Conservation (phyloP, 345 rosid species). For the Mallotus nudiflorus region DNA sequence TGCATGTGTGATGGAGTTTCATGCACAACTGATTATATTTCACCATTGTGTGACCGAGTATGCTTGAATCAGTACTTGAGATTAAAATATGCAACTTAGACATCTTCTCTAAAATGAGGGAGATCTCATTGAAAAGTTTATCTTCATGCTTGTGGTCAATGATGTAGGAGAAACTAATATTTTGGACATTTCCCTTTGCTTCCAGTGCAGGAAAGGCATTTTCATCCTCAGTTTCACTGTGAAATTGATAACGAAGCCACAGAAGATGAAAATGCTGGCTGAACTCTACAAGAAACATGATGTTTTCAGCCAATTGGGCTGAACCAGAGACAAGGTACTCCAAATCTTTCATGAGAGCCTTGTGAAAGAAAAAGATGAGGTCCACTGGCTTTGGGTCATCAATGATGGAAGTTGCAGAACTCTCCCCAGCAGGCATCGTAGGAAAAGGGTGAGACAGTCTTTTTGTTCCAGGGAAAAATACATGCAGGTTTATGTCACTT, state of each 20-base stretch:
- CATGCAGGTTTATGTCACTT: conserved; percentile 42
- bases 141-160: conserved; percentile 69
- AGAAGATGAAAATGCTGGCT: conserved; percentile 52
- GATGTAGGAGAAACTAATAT: conserved; percentile 60
- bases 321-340: conserved; percentile 66
- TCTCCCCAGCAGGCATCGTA: conserved; percentile 37
- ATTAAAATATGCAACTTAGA: conserved; percentile 37
- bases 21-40: conserved; percentile 47
- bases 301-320: conserved; percentile 49
- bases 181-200: conserved; percentile 57
- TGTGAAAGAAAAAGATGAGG: conserved; percentile 74
- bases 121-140: conserved; percentile 49
- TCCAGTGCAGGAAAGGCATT: conserved; percentile 82
- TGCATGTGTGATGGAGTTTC: conserved; percentile 60
- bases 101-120: conserved; percentile 62
- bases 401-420: conserved; percentile 23
- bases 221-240: conserved; percentile 77
- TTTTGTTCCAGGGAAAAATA: conserved; percentile 35
- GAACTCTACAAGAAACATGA: conserved; percentile 54
- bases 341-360: conserved; percentile 74
- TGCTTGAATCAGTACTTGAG: conserved; percentile 27
- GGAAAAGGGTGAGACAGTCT: conserved; percentile 27
- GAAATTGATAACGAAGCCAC: conserved; percentile 53
- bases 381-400: conserved; percentile 59
- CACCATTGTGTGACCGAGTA: conserved; percentile 23